Conservation (phyloP, 495 filamentous ascomycete species). For the Neurospora sublineolata region DNA sequence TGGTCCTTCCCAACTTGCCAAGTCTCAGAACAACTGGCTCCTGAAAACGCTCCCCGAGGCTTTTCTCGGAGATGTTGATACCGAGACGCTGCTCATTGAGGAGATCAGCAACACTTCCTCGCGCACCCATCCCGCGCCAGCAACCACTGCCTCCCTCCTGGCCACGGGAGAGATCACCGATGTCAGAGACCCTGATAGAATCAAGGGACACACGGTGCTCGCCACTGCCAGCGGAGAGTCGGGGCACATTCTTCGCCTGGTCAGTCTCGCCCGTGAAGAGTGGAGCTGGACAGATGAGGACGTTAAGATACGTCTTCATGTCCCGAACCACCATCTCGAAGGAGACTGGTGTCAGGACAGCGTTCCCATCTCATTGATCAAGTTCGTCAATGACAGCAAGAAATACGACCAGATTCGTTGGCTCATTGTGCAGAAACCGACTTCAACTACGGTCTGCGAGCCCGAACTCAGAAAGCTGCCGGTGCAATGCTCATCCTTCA, state of each 20-base stretch:
- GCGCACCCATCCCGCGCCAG: neutral
- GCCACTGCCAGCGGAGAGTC: constrained; percentile 39
- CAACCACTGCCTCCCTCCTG: constrained; percentile 16
- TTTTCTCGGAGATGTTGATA: constrained; percentile 17
- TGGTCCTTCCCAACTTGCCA: constrained; percentile 6
- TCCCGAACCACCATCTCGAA: constrained; percentile 15
- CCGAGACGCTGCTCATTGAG: constrained; percentile 18
- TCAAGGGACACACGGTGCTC: constrained; percentile 23
- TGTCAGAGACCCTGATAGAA: constrained; percentile 7
- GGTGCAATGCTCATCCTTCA: neutral
- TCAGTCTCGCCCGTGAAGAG: constrained; percentile 28
- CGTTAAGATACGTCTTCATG: constrained; percentile 24
- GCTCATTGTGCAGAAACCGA: constrained; percentile 50
- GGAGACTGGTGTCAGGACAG: constrained; percentile 45
- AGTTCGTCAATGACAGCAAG: constrained; percentile 44
- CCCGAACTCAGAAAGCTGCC: constrained; percentile 34
- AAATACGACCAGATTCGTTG: constrained; percentile 38
- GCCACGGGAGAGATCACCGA: constrained; percentile 29
- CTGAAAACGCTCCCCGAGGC: constrained; percentile 28
- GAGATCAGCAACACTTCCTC: constrained; percentile 9
- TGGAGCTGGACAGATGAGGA: constrained; percentile 36
- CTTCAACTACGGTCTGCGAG: constrained; percentile 46
- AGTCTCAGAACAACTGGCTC: constrained; percentile 27
- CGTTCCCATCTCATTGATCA: constrained; percentile 53
- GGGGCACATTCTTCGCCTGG: constrained; percentile 40